These are phyloP conservation scores for Silene uniflora DNA, from an alignment of 148 eudicot genomes.

Conservation along the genomic window DNA sequence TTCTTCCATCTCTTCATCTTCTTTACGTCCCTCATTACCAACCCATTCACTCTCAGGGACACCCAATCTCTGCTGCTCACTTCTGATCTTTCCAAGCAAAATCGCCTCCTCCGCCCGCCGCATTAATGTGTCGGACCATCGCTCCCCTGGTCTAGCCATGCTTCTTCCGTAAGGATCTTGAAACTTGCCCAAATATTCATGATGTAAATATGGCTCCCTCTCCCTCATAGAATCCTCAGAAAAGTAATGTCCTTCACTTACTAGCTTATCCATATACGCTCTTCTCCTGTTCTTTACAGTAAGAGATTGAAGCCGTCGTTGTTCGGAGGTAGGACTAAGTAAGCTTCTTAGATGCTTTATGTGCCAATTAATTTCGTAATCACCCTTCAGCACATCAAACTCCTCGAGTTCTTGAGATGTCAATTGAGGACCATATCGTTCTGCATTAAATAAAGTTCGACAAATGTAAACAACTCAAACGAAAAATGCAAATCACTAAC, in stretches of 20 bases:
- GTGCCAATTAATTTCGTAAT: slow-evolving; percentile 97
- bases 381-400: slow-evolving; percentile 59
- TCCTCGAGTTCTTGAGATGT: slow-evolving; percentile 67
- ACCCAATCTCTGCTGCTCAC: slow-evolving; percentile 89
- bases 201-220: slow-evolving; percentile 94
- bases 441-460: slow-evolving; percentile 32
- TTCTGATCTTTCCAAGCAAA: slow-evolving; percentile 74
- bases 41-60: slow-evolving; percentile 89
- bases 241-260: slow-evolving; percentile 72
- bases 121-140: slow-evolving; percentile 92
- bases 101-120: slow-evolving; percentile 87
- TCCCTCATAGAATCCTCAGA: slow-evolving; percentile 99
- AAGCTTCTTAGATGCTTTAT: slow-evolving; percentile 55
- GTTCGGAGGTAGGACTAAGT: slow-evolving; percentile 66
- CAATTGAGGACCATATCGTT: slow-evolving; percentile 73
- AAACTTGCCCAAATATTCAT: slow-evolving; percentile 81
- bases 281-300: slow-evolving; percentile 79
- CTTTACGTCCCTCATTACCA: slow-evolving; percentile 50
- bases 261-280: slow-evolving; percentile 78
- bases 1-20: slow-evolving; percentile 46
- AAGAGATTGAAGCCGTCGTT: slow-evolving; percentile 49
- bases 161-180: slow-evolving; percentile 79
- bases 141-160: slow-evolving; percentile 92
- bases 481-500: background rate
- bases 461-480: background rate